Base-by-base conservation (phyloP, 1,139 yeast species). In the Debaryomyces nepalensis region DNA sequence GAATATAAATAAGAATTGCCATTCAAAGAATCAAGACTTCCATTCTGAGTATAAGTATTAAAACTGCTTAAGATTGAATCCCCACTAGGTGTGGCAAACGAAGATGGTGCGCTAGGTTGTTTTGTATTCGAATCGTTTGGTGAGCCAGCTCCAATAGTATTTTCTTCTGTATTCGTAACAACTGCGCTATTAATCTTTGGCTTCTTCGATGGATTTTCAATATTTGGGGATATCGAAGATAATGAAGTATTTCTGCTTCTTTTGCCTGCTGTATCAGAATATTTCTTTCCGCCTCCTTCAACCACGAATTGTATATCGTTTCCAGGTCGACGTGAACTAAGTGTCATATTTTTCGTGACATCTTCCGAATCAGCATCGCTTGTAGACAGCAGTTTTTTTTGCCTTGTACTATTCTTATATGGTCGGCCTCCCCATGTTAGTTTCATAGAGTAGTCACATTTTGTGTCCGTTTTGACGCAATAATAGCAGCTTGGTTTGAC, bases 371-470 rank as follows among this genome's bases (percentile, higher is more conserved):
- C n/a, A 6, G 16, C 11, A 16, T 14, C 31, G 11, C 24, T 26
- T 5, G 6, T 29, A 27, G 11, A 11, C 14, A 15, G 7, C 9
- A 26, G 42, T 11, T 44, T 45, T 20, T 53, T 65, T 9, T 72
- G 65, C 37, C 71, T 69, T 47, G 71, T 77, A 49, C 47, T 37
- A 42, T 69, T 63, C 45, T 68, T 67, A 48, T 70, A 81, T 0
- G 88, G 89, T 39, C 91, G 61, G 0, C 93, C 93, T 16, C 91
- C 93, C 95, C 95, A 87, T 0, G 82, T 78, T 31, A 87, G 66
- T 49, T 75, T 79, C 19, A 85, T 54, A 3, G 84, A 69, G 54
- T 87, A 87, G 53, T 85, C 91, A 61, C 95, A 87, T 1, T 58
- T 49, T 8, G 64, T 52, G 2, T 65, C 61, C 2, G 75, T 64